Conservation (phyloP, 768 basidiomycete species). For the Amanita rubescens region DNA sequence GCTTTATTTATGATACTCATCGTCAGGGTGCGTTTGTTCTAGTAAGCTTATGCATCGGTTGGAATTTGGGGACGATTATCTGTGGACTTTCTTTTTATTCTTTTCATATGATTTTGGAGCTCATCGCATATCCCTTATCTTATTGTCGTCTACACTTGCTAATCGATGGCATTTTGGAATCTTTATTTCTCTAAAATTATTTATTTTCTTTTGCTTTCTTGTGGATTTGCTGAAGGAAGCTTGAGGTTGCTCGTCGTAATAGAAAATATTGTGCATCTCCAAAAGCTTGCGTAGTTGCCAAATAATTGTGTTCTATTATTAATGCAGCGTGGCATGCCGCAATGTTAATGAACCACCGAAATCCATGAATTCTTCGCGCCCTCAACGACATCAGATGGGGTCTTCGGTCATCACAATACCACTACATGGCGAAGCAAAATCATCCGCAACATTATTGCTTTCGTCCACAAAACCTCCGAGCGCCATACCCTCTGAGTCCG, state of each 20-base stretch:
- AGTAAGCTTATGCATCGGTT: background rate
- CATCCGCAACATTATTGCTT: constrained; percentile 38
- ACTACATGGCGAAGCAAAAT: constrained; percentile 33
- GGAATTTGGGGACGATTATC: constrained; percentile 3
- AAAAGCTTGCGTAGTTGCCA: background rate
- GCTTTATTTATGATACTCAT: constrained; percentile 1
- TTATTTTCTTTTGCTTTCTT: background rate
- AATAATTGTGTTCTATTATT: background rate
- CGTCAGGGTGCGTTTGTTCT: constrained; percentile 1
- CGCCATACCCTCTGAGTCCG: constrained; percentile 22
- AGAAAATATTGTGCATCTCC: background rate
- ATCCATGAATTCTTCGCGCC: background rate
- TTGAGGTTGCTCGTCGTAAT: background rate
- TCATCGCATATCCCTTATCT: background rate
- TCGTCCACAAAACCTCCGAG: constrained; percentile 17
- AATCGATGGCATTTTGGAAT: background rate
- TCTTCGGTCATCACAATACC: constrained; percentile 25
- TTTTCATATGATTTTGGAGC: background rate
- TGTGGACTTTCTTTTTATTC: background rate
- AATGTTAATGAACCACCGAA: background rate
- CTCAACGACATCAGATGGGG: background rate
- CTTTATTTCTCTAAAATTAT: background rate
- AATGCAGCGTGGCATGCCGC: background rate
- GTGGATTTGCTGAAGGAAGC: background rate
- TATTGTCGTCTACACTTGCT: background rate